Base-by-base conservation (phyloP, 1,284 basidiomycete genomes). In the Irpex sp. region DNA sequence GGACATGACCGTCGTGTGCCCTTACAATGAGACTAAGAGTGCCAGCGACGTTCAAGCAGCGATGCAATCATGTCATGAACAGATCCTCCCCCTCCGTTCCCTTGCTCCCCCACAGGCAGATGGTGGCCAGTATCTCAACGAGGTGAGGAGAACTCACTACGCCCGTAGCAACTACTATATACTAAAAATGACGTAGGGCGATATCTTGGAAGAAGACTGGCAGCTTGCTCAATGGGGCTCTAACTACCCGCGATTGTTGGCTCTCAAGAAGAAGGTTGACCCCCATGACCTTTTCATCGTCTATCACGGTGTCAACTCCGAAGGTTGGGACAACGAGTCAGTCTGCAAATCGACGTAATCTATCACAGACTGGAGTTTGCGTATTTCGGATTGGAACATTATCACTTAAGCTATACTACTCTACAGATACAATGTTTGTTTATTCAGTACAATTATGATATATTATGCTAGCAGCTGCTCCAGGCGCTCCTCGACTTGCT, bases 181-280 rank as follows among this genome's bases (percentile, higher is more conserved):
- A 51, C 57, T 58, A 1, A 14, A 9, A 19, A 10, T 57, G 49
- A 51, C 23, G 14, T 18, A 36, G 8, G 33, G 19, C 42, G 7
- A 23, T 59, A 10, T 39, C 10, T 23, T 80, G 80, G 69, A 82
- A 62, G 57, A 68, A 3, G 65, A 81, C 49, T 77, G 72, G 60
- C 69, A 75, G 64, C 62, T 70, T 4, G 71, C 75, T 0, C 82
- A 80, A 68, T 83, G 79, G 63, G 80, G 80, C 0, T 62, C 71
- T 5, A 77, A 82, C 63, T 80, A 80, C 58, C 21, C 65, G 2
- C 65, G 63, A 18, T 63, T 81, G 51, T 75, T 73, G 63, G 64
- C 57, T 1, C 78, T 83, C 68, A 82, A 82, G 67, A 58, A 67
- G 12, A 74, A 67, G 58, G 78, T 80, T 61, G 81, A 83, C 65